These are phyloP conservation scores for Erythrobasidium yunnanense DNA, from an alignment of 768 basidiomycete species.

Conservation along the genomic window DNA sequence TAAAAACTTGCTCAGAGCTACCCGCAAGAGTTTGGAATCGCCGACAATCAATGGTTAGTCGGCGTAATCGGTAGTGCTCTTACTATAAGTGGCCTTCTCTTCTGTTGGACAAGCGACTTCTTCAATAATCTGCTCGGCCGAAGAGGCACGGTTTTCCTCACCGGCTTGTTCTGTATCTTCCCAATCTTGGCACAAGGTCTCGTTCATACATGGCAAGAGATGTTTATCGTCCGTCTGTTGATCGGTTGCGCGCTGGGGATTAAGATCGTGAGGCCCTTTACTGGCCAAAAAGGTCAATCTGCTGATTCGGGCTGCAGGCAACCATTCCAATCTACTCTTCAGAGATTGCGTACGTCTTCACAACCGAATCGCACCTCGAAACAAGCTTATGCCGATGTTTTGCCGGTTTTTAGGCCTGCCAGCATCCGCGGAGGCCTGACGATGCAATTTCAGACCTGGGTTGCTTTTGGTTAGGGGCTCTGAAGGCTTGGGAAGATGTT, in stretches of 20 bases:
- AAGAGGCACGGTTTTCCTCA: slow-evolving; percentile 46
- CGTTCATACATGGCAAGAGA: slow-evolving; percentile 41
- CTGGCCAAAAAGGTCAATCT: not conserved
- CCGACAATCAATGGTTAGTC: slow-evolving; percentile 30
- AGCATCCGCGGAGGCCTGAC: slow-evolving; percentile 15
- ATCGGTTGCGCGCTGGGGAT: slow-evolving; percentile 3
- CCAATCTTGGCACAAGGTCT: slow-evolving; percentile 44
- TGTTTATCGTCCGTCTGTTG: slow-evolving; percentile 28
- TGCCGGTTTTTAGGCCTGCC: too few relatives aligned
- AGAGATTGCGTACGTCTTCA: too few relatives aligned
- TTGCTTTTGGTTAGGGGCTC: slow-evolving; percentile 39
- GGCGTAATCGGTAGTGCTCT: not conserved
- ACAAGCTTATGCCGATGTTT: too few relatives aligned
- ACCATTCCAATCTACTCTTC: slow-evolving; percentile 59
- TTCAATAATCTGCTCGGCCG: slow-evolving; percentile 9
- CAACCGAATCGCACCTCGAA: too few relatives aligned
- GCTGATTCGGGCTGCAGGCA: slow-evolving; percentile 54
- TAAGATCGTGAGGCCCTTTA: not conserved
- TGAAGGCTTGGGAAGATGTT: too few relatives aligned
- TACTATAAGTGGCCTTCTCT: slow-evolving; percentile 2
- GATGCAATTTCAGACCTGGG: slow-evolving; percentile 23
- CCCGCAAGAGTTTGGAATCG: slow-evolving; percentile 50
- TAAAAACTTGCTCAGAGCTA: slow-evolving; percentile 50
- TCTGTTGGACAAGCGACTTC: slow-evolving; percentile 36
- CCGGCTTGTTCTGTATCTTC: slow-evolving; percentile 42